phyloP scores from a whole-genome alignment of 768 basidiomycete genomes.

The Termitomyces sp. region DNA sequence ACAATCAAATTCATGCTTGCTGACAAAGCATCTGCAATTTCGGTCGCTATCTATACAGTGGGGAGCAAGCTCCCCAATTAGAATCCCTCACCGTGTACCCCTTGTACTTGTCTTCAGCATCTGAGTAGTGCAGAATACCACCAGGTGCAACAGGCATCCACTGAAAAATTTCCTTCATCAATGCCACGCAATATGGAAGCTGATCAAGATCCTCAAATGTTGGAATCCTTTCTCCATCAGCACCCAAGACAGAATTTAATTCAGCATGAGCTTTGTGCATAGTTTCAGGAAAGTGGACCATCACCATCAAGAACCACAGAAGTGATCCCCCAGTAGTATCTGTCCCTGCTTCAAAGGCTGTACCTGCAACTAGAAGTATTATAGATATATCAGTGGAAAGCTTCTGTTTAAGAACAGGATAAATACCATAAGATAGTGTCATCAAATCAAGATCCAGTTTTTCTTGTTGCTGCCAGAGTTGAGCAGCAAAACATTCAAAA shows the following conservation, averaged over 20 bases:
- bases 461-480: conserved; percentile 7
- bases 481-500: too few species aligned
- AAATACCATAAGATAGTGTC: not conserved
- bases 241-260: conserved; percentile 5
- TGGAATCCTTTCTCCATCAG: conserved; percentile 1
- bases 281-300: conserved; percentile 12
- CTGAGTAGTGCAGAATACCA: conserved; percentile 10
- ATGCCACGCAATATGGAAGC: conserved; percentile 9
- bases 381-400: too few species aligned
- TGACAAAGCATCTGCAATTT: too few species aligned
- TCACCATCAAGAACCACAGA: conserved; percentile 11
- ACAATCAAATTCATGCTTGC: too few species aligned
- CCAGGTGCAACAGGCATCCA: conserved; percentile 14
- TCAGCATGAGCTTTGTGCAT: conserved; percentile 10
- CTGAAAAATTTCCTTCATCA: conserved; percentile 10
- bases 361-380: conserved; percentile 5
- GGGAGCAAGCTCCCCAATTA: too few species aligned
- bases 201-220: conserved; percentile 5
- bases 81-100: conserved; percentile 10
- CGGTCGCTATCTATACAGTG: too few species aligned
- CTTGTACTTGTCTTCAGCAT: conserved; percentile 18
- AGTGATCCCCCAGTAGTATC: conserved; percentile 4
- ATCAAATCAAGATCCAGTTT: conserved; percentile 6
- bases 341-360: conserved; percentile 3
- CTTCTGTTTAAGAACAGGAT: not conserved